Evolutionary conservation across 176 grass and related monocot genomes (phyloP).

Genomic region (Oryza brachyantha): DNA sequence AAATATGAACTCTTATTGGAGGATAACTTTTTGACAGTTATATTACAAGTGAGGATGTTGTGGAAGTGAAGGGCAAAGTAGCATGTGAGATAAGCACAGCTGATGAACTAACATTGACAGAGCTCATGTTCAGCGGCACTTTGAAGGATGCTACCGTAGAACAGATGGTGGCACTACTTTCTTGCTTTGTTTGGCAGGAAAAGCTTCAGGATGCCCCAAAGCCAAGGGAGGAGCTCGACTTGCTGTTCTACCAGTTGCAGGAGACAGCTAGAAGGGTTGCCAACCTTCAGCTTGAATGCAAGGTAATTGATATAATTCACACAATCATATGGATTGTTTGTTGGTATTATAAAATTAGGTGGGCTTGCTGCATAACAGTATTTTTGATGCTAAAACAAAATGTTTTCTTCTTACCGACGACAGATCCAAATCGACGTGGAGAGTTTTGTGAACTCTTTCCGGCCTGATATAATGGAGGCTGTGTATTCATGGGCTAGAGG

Average conservation of each 20-base stretch:
- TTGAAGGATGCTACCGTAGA: constrained; percentile 79
- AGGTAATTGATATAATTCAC: constrained; percentile 48
- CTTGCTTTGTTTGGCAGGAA: constrained; percentile 95
- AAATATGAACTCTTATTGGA: not conserved
- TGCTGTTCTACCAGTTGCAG: constrained; percentile 55
- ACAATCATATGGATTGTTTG: not conserved
- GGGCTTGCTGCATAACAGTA: not conserved
- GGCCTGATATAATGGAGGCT: constrained; percentile 84
- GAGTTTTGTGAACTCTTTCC: constrained; percentile 74
- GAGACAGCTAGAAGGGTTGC: constrained; percentile 49
- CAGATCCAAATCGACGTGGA: constrained; percentile 91
- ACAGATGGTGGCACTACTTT: constrained; percentile 90
- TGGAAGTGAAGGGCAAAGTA: constrained; percentile 86
- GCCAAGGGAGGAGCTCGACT: constrained; percentile 72
- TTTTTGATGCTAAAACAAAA: not conserved
- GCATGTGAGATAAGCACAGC: constrained; percentile 88
- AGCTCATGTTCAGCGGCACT: constrained; percentile 87
- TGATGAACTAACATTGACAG: constrained; percentile 79
- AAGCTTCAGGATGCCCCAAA: constrained; percentile 83
- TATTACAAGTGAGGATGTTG: constrained; percentile 70
- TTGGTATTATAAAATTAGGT: not conserved
- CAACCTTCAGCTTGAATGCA: constrained; percentile 77
- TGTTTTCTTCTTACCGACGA: not conserved
- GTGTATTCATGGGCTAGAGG: constrained; percentile 85
- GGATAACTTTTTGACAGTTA: constrained; percentile 39